Conservation (phyloP, 2,329 filamentous ascomycete genomes). For the Bipolaris oryzae region DNA sequence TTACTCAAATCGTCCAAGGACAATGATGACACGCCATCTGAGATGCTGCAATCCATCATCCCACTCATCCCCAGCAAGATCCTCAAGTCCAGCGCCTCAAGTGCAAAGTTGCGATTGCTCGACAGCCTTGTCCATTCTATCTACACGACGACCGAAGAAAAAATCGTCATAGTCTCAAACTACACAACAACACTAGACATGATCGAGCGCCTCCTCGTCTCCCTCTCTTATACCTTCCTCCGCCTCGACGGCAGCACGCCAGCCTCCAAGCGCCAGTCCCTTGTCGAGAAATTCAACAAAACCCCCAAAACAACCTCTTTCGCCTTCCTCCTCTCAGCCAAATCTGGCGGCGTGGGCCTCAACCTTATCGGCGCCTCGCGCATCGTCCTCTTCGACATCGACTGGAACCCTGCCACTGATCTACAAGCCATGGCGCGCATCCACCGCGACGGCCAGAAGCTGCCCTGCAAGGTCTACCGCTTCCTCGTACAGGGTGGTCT, state of each 20-base stretch:
- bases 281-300: conserved; percentile 74
- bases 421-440: conserved; percentile 77
- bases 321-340: conserved; percentile 74
- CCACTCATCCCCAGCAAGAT: conserved; percentile 62
- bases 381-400: conserved; percentile 73
- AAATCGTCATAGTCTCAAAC: conserved; percentile 77
- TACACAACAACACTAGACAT: conserved; percentile 75
- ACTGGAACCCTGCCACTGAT: conserved; percentile 78
- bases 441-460: conserved; percentile 73
- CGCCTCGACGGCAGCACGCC: conserved; percentile 73
- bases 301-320: conserved; percentile 63
- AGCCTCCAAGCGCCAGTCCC: conserved; percentile 65
- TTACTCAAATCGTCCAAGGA: conserved; percentile 62
- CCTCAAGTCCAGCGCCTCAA: conserved; percentile 63
- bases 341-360: conserved; percentile 71
- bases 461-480: conserved; percentile 71
- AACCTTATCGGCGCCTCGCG: conserved; percentile 74
- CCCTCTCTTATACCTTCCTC: conserved; percentile 66
- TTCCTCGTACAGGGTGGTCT: conserved; percentile 71
- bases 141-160: conserved; percentile 66
- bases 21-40: conserved; percentile 54
- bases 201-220: conserved; percentile 65
- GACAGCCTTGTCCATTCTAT: conserved; percentile 69
- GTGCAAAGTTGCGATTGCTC: conserved; percentile 70
- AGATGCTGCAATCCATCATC: conserved; percentile 52